Conservation (phyloP, 2,329 filamentous ascomycete species). For the Graphilbum sp. region DNA sequence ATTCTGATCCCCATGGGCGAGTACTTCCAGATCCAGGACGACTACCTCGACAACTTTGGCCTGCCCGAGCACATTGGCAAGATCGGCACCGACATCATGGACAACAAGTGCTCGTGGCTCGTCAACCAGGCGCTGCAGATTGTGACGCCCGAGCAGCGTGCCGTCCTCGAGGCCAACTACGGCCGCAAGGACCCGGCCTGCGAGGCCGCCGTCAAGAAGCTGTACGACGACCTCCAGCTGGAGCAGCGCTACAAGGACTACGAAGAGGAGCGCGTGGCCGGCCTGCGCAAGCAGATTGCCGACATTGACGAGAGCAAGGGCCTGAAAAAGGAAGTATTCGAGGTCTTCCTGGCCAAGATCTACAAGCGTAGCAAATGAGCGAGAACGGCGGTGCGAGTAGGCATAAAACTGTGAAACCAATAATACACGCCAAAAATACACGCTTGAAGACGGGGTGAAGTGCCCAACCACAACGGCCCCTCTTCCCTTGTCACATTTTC, state of each 20-base stretch:
- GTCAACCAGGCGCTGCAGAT: slow-evolving; percentile 83
- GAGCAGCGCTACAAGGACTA: slow-evolving; percentile 74
- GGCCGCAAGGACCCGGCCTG: slow-evolving; percentile 73
- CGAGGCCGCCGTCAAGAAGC: slow-evolving; percentile 73
- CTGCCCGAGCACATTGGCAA: slow-evolving; percentile 88
- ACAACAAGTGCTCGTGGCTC: slow-evolving; percentile 99
- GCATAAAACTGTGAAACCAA: too few relatives aligned
- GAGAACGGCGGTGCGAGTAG: not conserved
- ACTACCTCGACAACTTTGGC: slow-evolving; percentile 97
- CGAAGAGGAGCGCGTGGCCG: slow-evolving; percentile 72
- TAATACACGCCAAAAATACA: too few relatives aligned
- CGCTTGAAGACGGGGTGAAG: too few relatives aligned
- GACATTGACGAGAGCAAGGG: slow-evolving; percentile 73
- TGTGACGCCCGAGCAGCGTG: slow-evolving; percentile 69
- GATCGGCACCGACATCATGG: slow-evolving; percentile 96
- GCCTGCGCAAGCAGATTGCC: slow-evolving; percentile 60
- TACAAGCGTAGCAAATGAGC: slow-evolving; percentile 91
- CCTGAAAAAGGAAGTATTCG: slow-evolving; percentile 79
- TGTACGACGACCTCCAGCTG: slow-evolving; percentile 75
- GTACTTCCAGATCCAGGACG: slow-evolving; percentile 98
- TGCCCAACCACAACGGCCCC: too few relatives aligned
- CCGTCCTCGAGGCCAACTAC: slow-evolving; percentile 82
- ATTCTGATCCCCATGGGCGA: slow-evolving; percentile 95
- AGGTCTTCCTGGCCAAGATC: slow-evolving; percentile 85
- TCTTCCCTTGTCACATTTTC: too few relatives aligned